Evolutionary conservation across 2,329 filamentous ascomycete genomes (phyloP).

Genomic region (Drechslerella coelobrocha): DNA sequence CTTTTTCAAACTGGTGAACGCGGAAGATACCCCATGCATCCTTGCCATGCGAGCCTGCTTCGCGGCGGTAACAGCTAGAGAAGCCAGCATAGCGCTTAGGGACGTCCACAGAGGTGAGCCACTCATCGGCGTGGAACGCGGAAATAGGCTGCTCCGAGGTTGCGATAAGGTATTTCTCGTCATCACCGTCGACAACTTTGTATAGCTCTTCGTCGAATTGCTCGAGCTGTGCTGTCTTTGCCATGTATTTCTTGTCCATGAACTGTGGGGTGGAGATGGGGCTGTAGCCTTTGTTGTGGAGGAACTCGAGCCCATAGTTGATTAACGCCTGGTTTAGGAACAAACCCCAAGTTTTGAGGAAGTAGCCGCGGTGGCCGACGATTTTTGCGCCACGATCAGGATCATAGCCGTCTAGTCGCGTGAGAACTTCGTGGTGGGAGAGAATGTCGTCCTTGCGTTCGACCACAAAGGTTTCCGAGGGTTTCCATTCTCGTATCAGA

Average conservation of each 20-base stretch:
- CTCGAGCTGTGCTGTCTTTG: constrained; percentile 94
- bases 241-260: constrained; percentile 95
- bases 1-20: constrained; percentile 97
- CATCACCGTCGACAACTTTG: constrained; percentile 89
- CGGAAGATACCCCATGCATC: constrained; percentile 98
- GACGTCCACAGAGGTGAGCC: constrained; percentile 82
- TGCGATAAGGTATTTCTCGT: constrained; percentile 83
- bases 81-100: constrained; percentile 91
- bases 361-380: constrained; percentile 93
- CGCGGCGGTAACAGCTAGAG: constrained; percentile 93
- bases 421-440: constrained; percentile 93
- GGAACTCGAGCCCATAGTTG: constrained; percentile 92
- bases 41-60: constrained; percentile 87
- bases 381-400: constrained; percentile 91
- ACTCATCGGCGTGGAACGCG: constrained; percentile 90
- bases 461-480: constrained; percentile 70
- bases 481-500: constrained; percentile 78
- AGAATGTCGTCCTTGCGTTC: constrained; percentile 77
- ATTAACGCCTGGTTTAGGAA: constrained; percentile 91
- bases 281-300: constrained; percentile 77
- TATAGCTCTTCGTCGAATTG: constrained; percentile 98
- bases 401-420: constrained; percentile 87
- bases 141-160: constrained; percentile 96
- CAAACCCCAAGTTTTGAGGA: constrained; percentile 85
- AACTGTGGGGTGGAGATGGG: constrained; percentile 88